phyloP scores from a whole-genome alignment of 2,329 filamentous ascomycete species.

The Sporothrix protearum region DNA sequence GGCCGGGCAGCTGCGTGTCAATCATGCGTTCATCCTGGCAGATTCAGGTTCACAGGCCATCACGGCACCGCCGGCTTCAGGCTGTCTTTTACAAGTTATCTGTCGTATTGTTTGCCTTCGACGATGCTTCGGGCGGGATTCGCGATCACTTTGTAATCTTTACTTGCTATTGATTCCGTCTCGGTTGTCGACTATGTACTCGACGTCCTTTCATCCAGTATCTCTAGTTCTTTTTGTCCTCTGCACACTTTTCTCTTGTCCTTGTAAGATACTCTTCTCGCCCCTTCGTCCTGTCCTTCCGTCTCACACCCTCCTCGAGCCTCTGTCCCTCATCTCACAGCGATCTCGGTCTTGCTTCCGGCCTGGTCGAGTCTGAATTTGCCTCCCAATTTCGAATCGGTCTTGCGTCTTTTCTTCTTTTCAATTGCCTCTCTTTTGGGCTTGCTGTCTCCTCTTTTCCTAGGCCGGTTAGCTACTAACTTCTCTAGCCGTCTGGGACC shows the following conservation, averaged over 20 bases:
- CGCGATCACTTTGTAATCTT: no score
- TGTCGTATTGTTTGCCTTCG: background rate
- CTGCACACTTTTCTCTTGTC: background rate
- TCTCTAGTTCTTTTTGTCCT: background rate
- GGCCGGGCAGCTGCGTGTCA: background rate
- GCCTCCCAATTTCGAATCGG: background rate
- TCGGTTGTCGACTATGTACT: background rate
- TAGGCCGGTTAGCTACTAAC: background rate
- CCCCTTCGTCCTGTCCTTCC: background rate
- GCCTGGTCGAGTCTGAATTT: background rate
- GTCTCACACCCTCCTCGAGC: background rate
- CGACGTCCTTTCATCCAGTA: background rate
- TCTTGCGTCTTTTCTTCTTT: background rate
- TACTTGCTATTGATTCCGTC: background rate
- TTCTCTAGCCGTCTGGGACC: background rate
- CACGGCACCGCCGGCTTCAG: background rate
- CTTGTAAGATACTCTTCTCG: background rate
- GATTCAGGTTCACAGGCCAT: background rate
- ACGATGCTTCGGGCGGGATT: background rate
- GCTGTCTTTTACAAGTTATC: no score
- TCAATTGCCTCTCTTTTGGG: background rate
- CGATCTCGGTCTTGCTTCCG: background rate
- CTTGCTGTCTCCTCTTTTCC: background rate
- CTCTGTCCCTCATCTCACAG: background rate
- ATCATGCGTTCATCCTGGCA: constrained; percentile 1